Evolutionary conservation across 345 rosid genomes (phyloP), one percentile per base, ranked within the genome.

Genomic region (Salix arbutifolia): DNA sequence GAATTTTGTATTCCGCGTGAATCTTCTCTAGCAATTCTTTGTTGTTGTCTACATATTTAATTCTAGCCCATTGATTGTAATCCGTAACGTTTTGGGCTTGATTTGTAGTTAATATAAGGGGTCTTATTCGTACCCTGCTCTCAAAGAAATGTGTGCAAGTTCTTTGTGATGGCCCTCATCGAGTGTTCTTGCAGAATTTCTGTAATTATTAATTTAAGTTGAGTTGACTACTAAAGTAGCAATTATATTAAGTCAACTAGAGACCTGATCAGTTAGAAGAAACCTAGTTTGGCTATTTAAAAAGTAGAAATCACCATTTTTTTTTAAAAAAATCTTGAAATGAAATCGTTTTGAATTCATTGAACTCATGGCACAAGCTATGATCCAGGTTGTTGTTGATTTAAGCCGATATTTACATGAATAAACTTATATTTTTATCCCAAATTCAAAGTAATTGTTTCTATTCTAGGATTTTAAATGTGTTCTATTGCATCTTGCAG

Each of bases 1-100:
- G 86, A 86, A 84, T 81, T 70, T 12, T 60, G 25, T 56, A 62
- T 61, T 69, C 60, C 74, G 76, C 72, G 74, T 38, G 23, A 23
- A 35, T 38, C 12, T 50, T 64, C 23, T 66, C 53, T 8, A 30
- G 12, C 61, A 8, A 19, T 77, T 77, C 18, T 44, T 67, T 48
- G 4, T 58, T 18, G 16, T 17, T 17, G 33, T 52, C 77, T 74
- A 4, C 4, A 25, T 17, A 23, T 8, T 42, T 6, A 30, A 9
- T 64, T 25, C 44, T 4, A 7, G 17, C 18, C 69, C 16, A 17
- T 14, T 40, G 33, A 17, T 38, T 73, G 69, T 73, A 73, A 56
- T 17, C 19, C 12, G 66, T 42, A 42, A 42, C 46, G 11, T 42
- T 42, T 42, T 42, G 46, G 46, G 46, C 46, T 42, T 42, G 46